Conservation (phyloP, 1,284 basidiomycete genomes). For the Irpex rosettiformis region DNA sequence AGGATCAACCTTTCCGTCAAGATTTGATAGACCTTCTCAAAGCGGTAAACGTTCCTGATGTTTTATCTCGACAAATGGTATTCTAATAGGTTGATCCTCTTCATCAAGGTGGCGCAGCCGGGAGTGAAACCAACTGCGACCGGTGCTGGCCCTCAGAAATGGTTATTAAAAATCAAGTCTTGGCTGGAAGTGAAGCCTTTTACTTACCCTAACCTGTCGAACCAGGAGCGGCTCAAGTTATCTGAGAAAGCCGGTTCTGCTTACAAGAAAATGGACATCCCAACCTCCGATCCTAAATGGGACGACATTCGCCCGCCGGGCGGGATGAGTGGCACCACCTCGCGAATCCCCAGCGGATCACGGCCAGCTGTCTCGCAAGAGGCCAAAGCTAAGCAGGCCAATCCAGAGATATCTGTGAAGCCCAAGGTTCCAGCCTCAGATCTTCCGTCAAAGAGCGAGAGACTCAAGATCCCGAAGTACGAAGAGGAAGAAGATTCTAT, state of each 20-base stretch:
- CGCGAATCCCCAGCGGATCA: not conserved
- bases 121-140: constrained; percentile 14
- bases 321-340: constrained; percentile 5
- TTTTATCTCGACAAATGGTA: too few species aligned
- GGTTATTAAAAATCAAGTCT: constrained; percentile 47
- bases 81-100: too few species aligned
- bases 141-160: constrained; percentile 36
- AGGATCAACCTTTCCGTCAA: constrained; percentile 23
- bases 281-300: constrained; percentile 57
- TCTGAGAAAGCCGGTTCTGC: constrained; percentile 45
- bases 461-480: constrained; percentile 31
- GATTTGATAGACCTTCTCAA: not conserved
- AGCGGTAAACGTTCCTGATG: not conserved
- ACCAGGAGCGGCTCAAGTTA: constrained; percentile 42
- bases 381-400: constrained; percentile 37
- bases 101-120: not conserved
- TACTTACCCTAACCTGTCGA: constrained; percentile 48
- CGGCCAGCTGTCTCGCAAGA: constrained; percentile 22
- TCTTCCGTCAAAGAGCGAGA: constrained; percentile 51
- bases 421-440: constrained; percentile 30
- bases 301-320: constrained; percentile 27
- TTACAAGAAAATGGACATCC: constrained; percentile 47
- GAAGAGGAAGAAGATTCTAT: constrained; percentile 24
- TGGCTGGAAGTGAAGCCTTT: constrained; percentile 71
- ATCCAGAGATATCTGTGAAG: constrained; percentile 20